Evolutionary conservation across 1,284 basidiomycete species (phyloP).

Genomic region (Pseudozyma hubeiensis): DNA sequence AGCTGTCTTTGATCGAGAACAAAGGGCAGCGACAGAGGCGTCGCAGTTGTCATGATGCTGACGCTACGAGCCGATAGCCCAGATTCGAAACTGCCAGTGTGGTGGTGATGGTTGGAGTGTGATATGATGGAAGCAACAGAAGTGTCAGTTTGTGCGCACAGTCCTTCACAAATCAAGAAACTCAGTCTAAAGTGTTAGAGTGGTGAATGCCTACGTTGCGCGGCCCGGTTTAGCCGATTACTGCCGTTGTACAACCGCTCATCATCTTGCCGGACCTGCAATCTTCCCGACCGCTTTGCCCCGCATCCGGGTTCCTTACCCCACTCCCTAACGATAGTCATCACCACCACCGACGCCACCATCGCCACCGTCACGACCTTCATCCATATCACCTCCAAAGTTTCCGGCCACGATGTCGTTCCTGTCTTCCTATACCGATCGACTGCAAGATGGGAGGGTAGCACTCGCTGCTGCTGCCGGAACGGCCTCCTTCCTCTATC

Average conservation of each 20-base stretch:
- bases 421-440: constrained; percentile 17
- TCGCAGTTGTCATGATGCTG: constrained; percentile 23
- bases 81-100: not conserved
- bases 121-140: not conserved
- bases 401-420: constrained; percentile 15
- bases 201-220: too few relatives aligned
- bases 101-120: not conserved
- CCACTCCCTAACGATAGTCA: too few relatives aligned
- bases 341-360: too few relatives aligned
- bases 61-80: not conserved
- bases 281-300: not conserved
- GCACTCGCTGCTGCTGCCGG: constrained; percentile 39
- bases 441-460: constrained; percentile 26
- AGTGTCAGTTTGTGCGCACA: constrained; percentile 19
- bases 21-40: constrained; percentile 32
- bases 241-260: not conserved
- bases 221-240: not conserved
- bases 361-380: not conserved
- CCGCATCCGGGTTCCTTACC: too few relatives aligned
- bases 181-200: constrained; percentile 3
- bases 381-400: not conserved
- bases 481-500: constrained; percentile 35
- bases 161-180: constrained; percentile 5
- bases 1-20: constrained; percentile 18
- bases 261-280: not conserved